Percentiles rank a stretch among this genome's conserved stretches.
Evolutionary conservation across 345 rosid species (phyloP).

Genomic region (Citropsis articulata): DNA sequence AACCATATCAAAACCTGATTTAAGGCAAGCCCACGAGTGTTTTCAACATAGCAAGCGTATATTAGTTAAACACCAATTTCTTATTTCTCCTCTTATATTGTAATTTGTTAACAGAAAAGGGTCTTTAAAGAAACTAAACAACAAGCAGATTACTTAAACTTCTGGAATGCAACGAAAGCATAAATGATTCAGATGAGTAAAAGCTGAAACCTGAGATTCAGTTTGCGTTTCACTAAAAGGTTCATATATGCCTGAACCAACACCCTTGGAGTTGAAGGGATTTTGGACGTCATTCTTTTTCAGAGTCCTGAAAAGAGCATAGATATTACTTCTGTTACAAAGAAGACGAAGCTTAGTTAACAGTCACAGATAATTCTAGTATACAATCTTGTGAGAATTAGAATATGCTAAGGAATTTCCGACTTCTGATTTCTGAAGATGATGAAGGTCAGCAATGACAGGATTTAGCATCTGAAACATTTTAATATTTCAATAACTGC

Average conservation of each 20-base stretch:
- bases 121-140: background rate
- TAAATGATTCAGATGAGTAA: constrained; percentile 7
- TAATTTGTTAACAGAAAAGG: background rate
- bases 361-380: background rate
- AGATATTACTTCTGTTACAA: background rate
- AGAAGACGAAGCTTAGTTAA: background rate
- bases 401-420: background rate
- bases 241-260: constrained; percentile 37
- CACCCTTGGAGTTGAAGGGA: constrained; percentile 34
- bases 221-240: constrained; percentile 95
- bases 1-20: background rate
- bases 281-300: constrained; percentile 35
- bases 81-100: background rate
- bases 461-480: background rate
- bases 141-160: background rate
- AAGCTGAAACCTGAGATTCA: constrained; percentile 79
- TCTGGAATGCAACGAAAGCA: constrained; percentile 9
- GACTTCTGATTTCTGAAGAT: background rate
- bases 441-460: background rate
- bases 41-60: background rate
- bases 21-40: background rate
- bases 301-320: constrained; percentile 34
- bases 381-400: background rate
- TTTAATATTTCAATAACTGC: background rate
- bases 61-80: background rate